Conservation (phyloP, 78 protist genomes). For the Andalucia godoyi region DNA sequence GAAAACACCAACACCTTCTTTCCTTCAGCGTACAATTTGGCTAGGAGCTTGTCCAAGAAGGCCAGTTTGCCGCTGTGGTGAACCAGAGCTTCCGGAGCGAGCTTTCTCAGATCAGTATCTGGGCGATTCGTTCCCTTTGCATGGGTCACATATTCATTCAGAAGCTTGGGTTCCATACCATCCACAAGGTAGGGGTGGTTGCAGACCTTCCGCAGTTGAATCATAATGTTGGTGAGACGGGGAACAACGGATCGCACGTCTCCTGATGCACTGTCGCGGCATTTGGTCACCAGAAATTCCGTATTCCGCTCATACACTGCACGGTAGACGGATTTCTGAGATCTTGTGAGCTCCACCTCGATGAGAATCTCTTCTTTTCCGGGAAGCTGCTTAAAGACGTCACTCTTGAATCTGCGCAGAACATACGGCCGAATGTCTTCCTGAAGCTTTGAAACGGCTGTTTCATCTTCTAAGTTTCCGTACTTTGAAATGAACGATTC, state of each 20-base stretch:
- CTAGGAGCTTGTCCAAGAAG: slow-evolving; percentile 80
- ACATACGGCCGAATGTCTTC: not conserved
- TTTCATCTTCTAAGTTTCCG: slow-evolving; percentile 25
- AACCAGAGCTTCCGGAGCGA: slow-evolving; percentile 10
- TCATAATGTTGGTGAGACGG: slow-evolving; percentile 72
- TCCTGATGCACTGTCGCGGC: slow-evolving; percentile 28
- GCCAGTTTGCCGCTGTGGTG: slow-evolving; percentile 77
- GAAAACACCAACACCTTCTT: slow-evolving; percentile 87
- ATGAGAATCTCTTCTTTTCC: slow-evolving; percentile 10
- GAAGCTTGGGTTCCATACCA: slow-evolving; percentile 74
- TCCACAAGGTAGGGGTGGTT: slow-evolving; percentile 95
- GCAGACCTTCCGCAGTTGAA: slow-evolving; percentile 90
- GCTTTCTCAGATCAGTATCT: too few species aligned
- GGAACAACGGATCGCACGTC: too few species aligned
- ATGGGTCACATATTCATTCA: too few species aligned
- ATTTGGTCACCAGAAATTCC: slow-evolving; percentile 20
- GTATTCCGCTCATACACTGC: slow-evolving; percentile 74
- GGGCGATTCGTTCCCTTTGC: too few species aligned
- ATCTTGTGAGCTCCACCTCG: slow-evolving; percentile 63
- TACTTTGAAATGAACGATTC: slow-evolving; percentile 24
- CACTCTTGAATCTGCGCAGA: slow-evolving; percentile 25
- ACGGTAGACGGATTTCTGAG: slow-evolving; percentile 84
- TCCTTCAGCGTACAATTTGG: slow-evolving; percentile 43
- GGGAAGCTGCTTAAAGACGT: slow-evolving; percentile 16
- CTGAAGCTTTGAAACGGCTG: not conserved